phyloP scores from a whole-genome alignment of 2,329 filamentous ascomycete species.

The Epichloe elymi region DNA sequence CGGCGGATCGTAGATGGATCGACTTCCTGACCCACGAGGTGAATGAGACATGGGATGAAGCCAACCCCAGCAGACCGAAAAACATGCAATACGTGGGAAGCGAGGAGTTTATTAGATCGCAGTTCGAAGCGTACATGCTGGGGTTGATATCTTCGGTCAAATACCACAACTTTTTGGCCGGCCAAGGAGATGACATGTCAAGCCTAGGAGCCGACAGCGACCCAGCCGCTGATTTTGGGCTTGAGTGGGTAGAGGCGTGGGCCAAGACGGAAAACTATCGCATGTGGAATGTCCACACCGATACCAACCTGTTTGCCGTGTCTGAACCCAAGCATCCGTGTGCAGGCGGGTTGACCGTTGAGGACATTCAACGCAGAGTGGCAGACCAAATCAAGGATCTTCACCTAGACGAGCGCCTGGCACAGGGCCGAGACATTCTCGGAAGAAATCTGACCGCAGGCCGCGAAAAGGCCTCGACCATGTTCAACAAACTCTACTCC shows the following conservation, averaged over 20 bases:
- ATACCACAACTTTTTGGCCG: slow-evolving; percentile 63
- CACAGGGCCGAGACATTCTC: slow-evolving; percentile 69
- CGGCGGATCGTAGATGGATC: slow-evolving; percentile 88
- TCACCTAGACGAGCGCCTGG: slow-evolving; percentile 82
- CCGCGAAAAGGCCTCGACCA: slow-evolving; percentile 72
- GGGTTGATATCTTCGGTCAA: slow-evolving; percentile 80
- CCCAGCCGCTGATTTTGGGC: slow-evolving; percentile 69
- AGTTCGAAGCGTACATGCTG: slow-evolving; percentile 93
- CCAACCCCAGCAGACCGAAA: slow-evolving; percentile 78
- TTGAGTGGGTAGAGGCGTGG: slow-evolving; percentile 82
- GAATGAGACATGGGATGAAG: slow-evolving; percentile 91
- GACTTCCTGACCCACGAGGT: slow-evolving; percentile 89
- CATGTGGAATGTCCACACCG: slow-evolving; percentile 70
- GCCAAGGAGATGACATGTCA: slow-evolving; percentile 54
- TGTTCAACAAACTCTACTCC: slow-evolving; percentile 79
- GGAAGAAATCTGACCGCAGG: slow-evolving; percentile 84
- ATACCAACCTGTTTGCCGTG: slow-evolving; percentile 85
- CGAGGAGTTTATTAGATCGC: slow-evolving; percentile 91
- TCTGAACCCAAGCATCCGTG: slow-evolving; percentile 88
- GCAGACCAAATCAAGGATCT: slow-evolving; percentile 87
- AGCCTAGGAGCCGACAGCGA: slow-evolving; percentile 66
- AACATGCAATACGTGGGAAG: slow-evolving; percentile 90
- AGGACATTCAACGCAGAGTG: slow-evolving; percentile 83
- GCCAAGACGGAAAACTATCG: slow-evolving; percentile 78
- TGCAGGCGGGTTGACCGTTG: slow-evolving; percentile 81